phyloP scores from a whole-genome alignment of 805 yeast species.

The Grigorovia yakushimaensis region DNA sequence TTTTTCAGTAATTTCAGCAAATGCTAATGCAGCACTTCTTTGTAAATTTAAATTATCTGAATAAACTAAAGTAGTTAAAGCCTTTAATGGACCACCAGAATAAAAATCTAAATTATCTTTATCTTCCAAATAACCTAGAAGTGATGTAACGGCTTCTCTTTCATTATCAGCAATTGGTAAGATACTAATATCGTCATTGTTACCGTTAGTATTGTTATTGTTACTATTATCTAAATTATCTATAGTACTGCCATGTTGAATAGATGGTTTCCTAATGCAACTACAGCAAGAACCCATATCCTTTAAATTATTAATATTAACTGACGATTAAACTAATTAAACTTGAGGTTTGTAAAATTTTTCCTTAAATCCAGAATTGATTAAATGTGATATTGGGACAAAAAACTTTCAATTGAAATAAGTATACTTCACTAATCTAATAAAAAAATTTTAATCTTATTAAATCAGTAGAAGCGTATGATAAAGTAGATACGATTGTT shows the following conservation, averaged over 20 bases:
- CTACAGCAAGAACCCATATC: slow-evolving; percentile 47
- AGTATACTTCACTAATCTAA: no score
- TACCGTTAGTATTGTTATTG: neutral
- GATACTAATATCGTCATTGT: slow-evolving; percentile 37
- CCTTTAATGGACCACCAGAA: slow-evolving; percentile 72
- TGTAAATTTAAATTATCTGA: slow-evolving; percentile 92
- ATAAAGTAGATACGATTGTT: no score
- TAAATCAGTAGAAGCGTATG: no score
- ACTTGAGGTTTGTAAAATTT: neutral
- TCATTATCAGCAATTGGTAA: slow-evolving; percentile 91
- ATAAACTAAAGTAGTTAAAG: slow-evolving; percentile 84
- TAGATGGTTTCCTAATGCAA: slow-evolving; percentile 28
- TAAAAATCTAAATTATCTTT: slow-evolving; percentile 69
- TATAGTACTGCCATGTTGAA: slow-evolving; percentile 1
- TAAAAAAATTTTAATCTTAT: no score
- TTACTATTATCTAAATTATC: neutral
- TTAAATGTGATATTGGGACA: neutral
- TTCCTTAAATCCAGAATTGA: neutral
- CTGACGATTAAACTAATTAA: no score
- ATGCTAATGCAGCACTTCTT: slow-evolving; percentile 94
- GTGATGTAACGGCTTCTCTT: slow-evolving; percentile 88
- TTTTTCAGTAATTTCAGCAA: slow-evolving; percentile 96
- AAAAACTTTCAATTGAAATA: no score
- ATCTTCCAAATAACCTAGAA: slow-evolving; percentile 83
- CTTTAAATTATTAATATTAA: no score